phyloP scores from a whole-genome alignment of 2,329 filamentous ascomycete species.

The Colletotrichum karsti region DNA sequence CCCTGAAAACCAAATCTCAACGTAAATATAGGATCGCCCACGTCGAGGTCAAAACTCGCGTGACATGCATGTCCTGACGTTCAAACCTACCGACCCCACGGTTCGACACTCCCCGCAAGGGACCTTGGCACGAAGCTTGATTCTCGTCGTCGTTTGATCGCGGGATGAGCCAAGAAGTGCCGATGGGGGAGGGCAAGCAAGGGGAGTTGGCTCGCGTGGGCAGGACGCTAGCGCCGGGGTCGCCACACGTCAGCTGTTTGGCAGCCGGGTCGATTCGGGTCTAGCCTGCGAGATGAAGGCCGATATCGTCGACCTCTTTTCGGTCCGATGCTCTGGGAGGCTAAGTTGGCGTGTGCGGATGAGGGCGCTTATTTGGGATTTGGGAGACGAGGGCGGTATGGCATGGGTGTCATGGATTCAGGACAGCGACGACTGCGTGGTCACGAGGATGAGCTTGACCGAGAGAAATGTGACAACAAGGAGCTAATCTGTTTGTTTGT shows the following conservation, averaged over 20 bases:
- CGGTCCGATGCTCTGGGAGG: slow-evolving; percentile 2
- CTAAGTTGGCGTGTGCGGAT: neutral
- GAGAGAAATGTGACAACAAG: neutral
- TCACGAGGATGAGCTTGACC: too few relatives aligned
- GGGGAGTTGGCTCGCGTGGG: neutral
- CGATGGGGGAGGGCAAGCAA: too few relatives aligned
- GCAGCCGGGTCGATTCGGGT: neutral
- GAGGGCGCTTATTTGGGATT: too few relatives aligned
- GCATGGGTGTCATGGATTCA: too few relatives aligned
- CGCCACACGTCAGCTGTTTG: slow-evolving; percentile 3
- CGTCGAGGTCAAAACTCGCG: too few relatives aligned
- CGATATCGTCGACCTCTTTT: neutral
- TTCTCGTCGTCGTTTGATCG: neutral
- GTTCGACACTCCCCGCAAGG: neutral
- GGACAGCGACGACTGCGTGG: too few relatives aligned
- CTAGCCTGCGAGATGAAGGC: too few relatives aligned
- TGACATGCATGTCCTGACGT: too few relatives aligned
- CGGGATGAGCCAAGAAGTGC: neutral
- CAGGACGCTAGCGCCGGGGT: neutral
- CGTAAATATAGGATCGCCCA: too few relatives aligned
- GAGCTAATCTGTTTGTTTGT: neutral
- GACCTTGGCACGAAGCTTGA: neutral
- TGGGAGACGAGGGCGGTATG: too few relatives aligned
- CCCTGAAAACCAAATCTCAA: too few relatives aligned
- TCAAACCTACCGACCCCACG: too few relatives aligned